Evolutionary conservation across 192 early-diverging fungal genomes (phyloP), one percentile per base, ranked within the genome.

Genomic region (Backusella mclennaniae): DNA sequence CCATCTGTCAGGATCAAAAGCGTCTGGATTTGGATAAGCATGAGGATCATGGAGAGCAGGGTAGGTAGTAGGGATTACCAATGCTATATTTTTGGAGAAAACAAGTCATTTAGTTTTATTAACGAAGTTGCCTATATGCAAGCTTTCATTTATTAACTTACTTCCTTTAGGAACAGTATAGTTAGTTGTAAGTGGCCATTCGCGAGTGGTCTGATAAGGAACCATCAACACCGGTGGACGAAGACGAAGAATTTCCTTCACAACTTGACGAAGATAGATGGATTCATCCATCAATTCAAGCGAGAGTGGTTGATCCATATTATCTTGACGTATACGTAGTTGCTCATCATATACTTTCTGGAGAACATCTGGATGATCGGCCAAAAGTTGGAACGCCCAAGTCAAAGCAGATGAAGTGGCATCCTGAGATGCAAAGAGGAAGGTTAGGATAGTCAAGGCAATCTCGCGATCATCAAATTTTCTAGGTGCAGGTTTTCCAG

Each of bases 341-440:
- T 83, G 81, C 33, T 85, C 84, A 21, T 76, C 63, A 33, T 84
- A 72, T 17, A 85, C 66, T 17, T 72, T 71, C 59, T 80, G 77
- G 23, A 85, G 66, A 0, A 85, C 84, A 36, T 84, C 76, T 17
- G 84, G 83, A 46, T 83, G 79, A 74, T 85, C 84, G 35, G 81
- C 84, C 17, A 84, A 66, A 29, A 83, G 70, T 66, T 85, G 82
- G 76, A 83, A 85, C n/a, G 79, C 83, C 84, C 84, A 85, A 1
- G 84, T 85, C 41, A 85, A 56, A 53, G 84, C 84, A 7, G 81
- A 82, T 21, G 84, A 80, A 19, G 84, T 83, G 49, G 84, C 84
- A 52, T 85, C 84, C 38, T 85, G 84, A 46, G 80, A 82, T 15
- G 84, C 84, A 66, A 85, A 85, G 35, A 85, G 67, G 49, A 85